Conservation (phyloP, 805 yeast genomes). For the Candida anglica region DNA sequence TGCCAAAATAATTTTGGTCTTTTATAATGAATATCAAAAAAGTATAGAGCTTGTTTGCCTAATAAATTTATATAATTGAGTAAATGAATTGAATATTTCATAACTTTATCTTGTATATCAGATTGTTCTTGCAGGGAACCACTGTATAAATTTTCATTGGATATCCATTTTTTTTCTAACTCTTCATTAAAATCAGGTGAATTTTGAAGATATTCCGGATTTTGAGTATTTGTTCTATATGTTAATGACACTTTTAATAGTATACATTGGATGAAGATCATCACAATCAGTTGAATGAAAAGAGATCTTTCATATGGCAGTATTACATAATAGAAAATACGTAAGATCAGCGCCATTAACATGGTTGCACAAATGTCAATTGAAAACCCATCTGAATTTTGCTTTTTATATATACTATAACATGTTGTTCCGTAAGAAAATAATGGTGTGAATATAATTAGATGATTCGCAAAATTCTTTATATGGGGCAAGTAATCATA, state of each 20-base stretch:
- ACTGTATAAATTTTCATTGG: conserved; percentile 3
- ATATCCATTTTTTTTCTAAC: conserved; percentile 16
- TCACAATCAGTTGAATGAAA: conserved; percentile 74
- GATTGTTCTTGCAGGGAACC: not conserved
- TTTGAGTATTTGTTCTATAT: conserved; percentile 42
- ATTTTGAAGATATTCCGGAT: conserved; percentile 25
- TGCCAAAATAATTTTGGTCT: conserved; percentile 80
- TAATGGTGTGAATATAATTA: conserved; percentile 78
- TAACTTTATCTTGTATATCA: not conserved
- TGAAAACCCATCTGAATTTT: conserved; percentile 76
- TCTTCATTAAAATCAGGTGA: conserved; percentile 26
- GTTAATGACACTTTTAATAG: conserved; percentile 60
- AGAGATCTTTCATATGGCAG: conserved; percentile 80
- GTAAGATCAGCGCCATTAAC: conserved; percentile 69
- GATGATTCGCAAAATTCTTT: conserved; percentile 56
- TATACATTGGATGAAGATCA: conserved; percentile 74
- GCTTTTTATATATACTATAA: conserved; percentile 55
- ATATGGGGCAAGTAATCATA: conserved; percentile 26
- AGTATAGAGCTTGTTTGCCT: conserved; percentile 38
- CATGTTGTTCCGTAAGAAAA: conserved; percentile 86
- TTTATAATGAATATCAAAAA: conserved; percentile 66
- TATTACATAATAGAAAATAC: conserved; percentile 74
- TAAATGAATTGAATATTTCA: not conserved
- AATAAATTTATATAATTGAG: conserved; percentile 3
- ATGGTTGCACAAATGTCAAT: conserved; percentile 92